phyloP scores from a whole-genome alignment of 331 rosid species.

The Rhamnella rubrinervis region DNA sequence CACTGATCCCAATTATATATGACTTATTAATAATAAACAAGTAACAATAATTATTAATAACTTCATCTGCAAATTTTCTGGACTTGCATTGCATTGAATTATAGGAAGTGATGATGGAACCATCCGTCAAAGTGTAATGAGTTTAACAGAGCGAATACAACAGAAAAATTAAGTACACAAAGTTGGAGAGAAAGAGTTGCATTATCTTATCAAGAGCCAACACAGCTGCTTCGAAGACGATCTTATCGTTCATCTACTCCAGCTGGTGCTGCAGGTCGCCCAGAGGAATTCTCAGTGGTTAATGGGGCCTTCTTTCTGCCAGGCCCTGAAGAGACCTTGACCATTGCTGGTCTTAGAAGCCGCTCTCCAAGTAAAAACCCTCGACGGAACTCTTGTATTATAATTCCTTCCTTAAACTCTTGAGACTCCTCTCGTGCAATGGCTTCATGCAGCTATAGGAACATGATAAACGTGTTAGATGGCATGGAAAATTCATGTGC shows the following conservation, averaged over 20 bases:
- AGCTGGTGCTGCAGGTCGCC: conserved; percentile 55
- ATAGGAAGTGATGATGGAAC: no score
- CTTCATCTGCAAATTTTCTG: no score
- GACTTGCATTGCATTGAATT: no score
- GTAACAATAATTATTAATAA: no score
- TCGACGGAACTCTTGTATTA: conserved; percentile 66
- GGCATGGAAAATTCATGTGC: not conserved
- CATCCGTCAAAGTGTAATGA: no score
- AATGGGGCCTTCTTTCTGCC: conserved; percentile 45
- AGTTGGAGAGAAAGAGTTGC: no score
- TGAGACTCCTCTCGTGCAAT: conserved; percentile 77
- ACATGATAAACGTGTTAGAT: not conserved
- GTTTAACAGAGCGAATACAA: not conserved
- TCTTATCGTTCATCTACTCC: conserved; percentile 55
- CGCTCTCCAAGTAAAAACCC: conserved; percentile 73
- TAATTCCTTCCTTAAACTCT: conserved; percentile 73
- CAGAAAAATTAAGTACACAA: not conserved
- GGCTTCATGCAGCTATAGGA: conserved; percentile 74
- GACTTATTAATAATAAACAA: no score
- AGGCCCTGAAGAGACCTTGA: conserved; percentile 84
- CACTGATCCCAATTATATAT: no score
- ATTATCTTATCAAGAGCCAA: not conserved
- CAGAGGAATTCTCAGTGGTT: conserved; percentile 36
- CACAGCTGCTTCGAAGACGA: not conserved
- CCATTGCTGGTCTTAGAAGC: conserved; percentile 83